Evolutionary conservation across 2,329 filamentous ascomycete species (phyloP), one percentile per base, ranked within the genome.

Genomic region (Neophaeococcomyces aloes): DNA sequence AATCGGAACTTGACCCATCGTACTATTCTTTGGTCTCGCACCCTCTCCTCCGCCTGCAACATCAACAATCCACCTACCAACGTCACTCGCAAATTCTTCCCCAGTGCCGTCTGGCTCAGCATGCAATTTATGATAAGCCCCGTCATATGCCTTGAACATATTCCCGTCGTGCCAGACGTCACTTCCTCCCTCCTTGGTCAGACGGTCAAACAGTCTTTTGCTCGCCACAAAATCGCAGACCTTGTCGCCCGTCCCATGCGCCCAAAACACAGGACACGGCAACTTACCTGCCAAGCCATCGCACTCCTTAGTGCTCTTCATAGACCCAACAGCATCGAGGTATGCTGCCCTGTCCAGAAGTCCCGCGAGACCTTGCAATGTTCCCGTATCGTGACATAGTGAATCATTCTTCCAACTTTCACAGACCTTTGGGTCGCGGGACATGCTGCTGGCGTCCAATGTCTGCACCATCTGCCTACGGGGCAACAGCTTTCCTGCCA

Each of bases 321-420:
- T 29, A 41, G 7, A 8, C n/a, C n/a, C n/a, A n/a, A n/a, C n/a
- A n/a, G n/a, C 30, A 33, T 33, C 34, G 18, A 41, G 38, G 14
- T 23, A 41, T 7, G 14, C 25, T 3, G 81, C 81, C 19, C 88
- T 75, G 59, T 93, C 85, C 51, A 95, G 65, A 73, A 94, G 72
- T 0, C 76, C 80, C 0, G 82, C 74, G 27, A 94, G 61, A 1
- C 84, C 84, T 61, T 88, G 81, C n/a, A 94, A 70, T 5, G 88
- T 94, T 29, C 86, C 88, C 2, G 79, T 89, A 61, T 89, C 74
- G 64, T 94, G 87, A 61, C 80, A 78, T 41, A 94, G 68, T 38
- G 70, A 58, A 62, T 95, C 88, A 23, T 75, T 71, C 2, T 67
- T 65, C 51, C 84, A 73, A 19, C 68, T 71, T 56, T 75, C 67